Conservation (phyloP, 2,329 filamentous ascomycete species). For the Epichloe scottii region DNA sequence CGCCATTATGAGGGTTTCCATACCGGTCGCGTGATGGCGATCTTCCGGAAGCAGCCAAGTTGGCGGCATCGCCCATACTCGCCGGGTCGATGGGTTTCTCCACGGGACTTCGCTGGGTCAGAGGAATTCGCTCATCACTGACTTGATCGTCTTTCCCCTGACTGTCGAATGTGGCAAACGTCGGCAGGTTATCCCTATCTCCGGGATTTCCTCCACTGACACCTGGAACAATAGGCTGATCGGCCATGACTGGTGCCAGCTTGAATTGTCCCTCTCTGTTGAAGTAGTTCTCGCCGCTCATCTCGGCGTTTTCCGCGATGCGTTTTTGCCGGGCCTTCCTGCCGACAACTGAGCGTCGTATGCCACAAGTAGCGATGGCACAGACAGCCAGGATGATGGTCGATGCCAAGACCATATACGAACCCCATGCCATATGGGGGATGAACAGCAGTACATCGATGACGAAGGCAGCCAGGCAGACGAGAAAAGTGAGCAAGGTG, state of each 20-base stretch:
- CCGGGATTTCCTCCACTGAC: conserved; percentile 42
- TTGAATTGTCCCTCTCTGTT: conserved; percentile 51
- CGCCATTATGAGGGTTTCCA: conserved; percentile 41
- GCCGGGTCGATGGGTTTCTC: conserved; percentile 33
- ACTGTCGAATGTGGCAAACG: conserved; percentile 55
- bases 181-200: conserved; percentile 33
- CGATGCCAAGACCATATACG: conserved; percentile 82
- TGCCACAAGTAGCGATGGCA: conserved; percentile 80
- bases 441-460: conserved; percentile 92
- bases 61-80: conserved; percentile 20
- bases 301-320: conserved; percentile 88
- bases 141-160: conserved; percentile 48
- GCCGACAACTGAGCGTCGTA: conserved; percentile 83
- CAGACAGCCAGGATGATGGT: conserved; percentile 75
- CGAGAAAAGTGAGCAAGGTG: conserved; percentile 70
- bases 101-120: conserved; percentile 53
- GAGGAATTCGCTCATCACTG: conserved; percentile 58
- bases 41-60: conserved; percentile 22
- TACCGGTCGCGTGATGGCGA: conserved; percentile 48
- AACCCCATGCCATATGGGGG: conserved; percentile 86
- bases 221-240: conserved; percentile 47
- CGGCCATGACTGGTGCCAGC: conserved; percentile 25
- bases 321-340: conserved; percentile 86
- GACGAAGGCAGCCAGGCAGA: conserved; percentile 76
- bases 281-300: conserved; percentile 92